A percentile compares a stretch with the other conserved stretches of the same genome.
Conservation (phyloP, 192 early-diverging fungal species). For the Entophlyctis luteolus region DNA sequence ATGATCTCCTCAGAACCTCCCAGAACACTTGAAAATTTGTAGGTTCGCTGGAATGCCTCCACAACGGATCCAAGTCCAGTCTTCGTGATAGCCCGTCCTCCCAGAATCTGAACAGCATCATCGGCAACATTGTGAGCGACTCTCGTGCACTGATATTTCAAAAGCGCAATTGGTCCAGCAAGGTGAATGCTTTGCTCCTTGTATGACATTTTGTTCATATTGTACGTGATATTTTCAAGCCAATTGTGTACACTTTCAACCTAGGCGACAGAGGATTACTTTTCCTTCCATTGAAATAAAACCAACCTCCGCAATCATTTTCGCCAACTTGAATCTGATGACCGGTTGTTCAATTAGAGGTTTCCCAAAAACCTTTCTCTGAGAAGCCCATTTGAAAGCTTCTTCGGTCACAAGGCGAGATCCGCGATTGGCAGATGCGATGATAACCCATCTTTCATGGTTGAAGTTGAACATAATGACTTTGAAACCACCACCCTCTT, state of each 20-base stretch:
- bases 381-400: conserved; percentile 67
- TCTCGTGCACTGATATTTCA: conserved; percentile 65
- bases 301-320: conserved; percentile 47
- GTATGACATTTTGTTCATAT: conserved; percentile 67
- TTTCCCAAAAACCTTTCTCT: conserved; percentile 70
- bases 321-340: conserved; percentile 62
- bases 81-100: conserved; percentile 65
- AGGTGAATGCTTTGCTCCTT: conserved; percentile 57
- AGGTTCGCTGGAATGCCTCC: conserved; percentile 60
- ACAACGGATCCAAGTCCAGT: conserved; percentile 65
- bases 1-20: conserved; percentile 53
- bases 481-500: conserved; percentile 61
- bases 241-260: conserved; percentile 7
- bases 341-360: conserved; percentile 64
- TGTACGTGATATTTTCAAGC: conserved; percentile 58
- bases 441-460: conserved; percentile 65
- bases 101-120: conserved; percentile 69
- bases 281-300: too few species aligned
- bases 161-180: conserved; percentile 63
- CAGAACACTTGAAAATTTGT: conserved; percentile 50
- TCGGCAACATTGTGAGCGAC: conserved; percentile 58
- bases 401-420: conserved; percentile 51
- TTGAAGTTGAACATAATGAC: conserved; percentile 73
- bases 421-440: conserved; percentile 37
- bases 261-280: conserved; percentile 35